These are phyloP conservation scores for Ustilaginoidea virens DNA, from an alignment of 2,329 filamentous ascomycete species.

Conservation along the genomic window DNA sequence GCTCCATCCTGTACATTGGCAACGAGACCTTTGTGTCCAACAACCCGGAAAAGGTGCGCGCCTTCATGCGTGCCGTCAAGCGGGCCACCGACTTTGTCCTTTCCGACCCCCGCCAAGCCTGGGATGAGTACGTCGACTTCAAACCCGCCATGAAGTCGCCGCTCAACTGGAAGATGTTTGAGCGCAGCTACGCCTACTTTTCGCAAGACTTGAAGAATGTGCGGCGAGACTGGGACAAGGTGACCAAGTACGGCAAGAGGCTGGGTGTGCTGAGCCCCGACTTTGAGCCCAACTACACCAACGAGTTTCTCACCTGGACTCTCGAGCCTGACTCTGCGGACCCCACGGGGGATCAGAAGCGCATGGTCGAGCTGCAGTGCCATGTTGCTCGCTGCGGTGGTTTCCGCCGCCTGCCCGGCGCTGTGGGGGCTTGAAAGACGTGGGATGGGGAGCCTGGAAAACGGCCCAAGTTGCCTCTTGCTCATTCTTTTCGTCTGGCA, in stretches of 20 bases:
- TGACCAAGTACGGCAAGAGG: constrained; percentile 61
- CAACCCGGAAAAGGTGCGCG: constrained; percentile 48
- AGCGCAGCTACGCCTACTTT: constrained; percentile 65
- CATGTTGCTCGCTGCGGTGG: constrained; percentile 49
- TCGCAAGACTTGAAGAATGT: constrained; percentile 63
- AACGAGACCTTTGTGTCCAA: constrained; percentile 55
- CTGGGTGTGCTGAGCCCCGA: constrained; percentile 47
- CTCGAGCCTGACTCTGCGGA: constrained; percentile 50
- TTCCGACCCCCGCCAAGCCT: constrained; percentile 44
- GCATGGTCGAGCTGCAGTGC: constrained; percentile 54
- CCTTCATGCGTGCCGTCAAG: constrained; percentile 61
- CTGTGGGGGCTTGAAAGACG: constrained; percentile 3
- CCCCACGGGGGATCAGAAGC: constrained; percentile 58
- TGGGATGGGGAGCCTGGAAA: too few species aligned
- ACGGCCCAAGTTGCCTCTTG: too few species aligned
- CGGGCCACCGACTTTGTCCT: constrained; percentile 59
- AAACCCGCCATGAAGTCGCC: constrained; percentile 54
- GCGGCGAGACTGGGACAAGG: constrained; percentile 59
- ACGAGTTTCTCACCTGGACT: constrained; percentile 51
- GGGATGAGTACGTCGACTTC: constrained; percentile 53
- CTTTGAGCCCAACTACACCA: constrained; percentile 63
- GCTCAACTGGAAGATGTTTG: constrained; percentile 66
- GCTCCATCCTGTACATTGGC: constrained; percentile 65
- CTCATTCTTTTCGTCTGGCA: too few species aligned
- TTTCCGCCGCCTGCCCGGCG: constrained; percentile 33